These are phyloP conservation scores for Neonectria magnoliae DNA, from an alignment of 2,329 filamentous ascomycete genomes.

Conservation along the genomic window DNA sequence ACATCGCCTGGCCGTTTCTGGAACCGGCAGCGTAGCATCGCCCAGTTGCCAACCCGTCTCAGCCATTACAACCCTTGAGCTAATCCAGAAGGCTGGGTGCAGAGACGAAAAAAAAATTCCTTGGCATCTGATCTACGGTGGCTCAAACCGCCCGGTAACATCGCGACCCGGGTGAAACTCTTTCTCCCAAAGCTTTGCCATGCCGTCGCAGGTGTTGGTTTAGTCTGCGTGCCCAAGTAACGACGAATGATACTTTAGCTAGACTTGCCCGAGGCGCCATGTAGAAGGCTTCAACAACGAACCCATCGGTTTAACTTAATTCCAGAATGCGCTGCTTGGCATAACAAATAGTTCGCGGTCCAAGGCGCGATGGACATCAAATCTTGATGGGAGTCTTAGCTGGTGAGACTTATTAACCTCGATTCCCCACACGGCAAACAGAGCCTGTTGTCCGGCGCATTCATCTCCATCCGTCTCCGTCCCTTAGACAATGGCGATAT, in stretches of 20 bases:
- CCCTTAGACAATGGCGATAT: background rate
- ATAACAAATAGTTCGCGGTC: background rate
- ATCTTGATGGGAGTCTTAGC: background rate
- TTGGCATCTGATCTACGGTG: conserved; percentile 19
- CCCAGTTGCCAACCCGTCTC: conserved; percentile 5
- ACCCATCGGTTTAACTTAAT: background rate
- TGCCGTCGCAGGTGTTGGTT: background rate
- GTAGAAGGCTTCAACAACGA: background rate
- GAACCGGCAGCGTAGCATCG: conserved; percentile 17
- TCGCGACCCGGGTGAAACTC: conserved; percentile 22
- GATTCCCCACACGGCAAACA: too few relatives aligned
- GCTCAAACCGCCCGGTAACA: conserved; percentile 25
- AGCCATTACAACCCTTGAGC: conserved; percentile 11
- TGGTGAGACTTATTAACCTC: background rate
- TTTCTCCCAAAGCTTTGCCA: conserved; percentile 1
- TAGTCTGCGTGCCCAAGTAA: background rate
- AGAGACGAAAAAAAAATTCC: background rate
- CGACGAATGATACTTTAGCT: background rate
- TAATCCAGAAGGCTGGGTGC: background rate
- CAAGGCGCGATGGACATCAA: background rate
- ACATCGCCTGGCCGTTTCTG: background rate
- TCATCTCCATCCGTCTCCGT: background rate
- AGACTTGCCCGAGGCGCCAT: background rate
- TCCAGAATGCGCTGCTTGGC: background rate
- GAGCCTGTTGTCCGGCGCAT: background rate